Evolutionary conservation across 2,329 filamentous ascomycete genomes (phyloP).

Genomic region (Aplosporella prunicola): DNA sequence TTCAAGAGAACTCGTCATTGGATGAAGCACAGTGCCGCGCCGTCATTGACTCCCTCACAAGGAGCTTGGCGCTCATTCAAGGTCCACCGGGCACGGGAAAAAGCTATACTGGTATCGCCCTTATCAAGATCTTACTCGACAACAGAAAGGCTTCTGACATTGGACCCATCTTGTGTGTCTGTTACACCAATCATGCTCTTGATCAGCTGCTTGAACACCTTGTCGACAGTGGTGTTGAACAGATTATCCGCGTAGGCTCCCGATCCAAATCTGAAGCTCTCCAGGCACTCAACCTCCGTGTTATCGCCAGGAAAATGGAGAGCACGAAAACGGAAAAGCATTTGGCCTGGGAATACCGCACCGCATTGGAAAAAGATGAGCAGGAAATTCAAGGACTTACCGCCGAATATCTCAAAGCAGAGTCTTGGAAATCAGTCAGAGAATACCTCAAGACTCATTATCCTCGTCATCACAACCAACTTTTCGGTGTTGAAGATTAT

Average conservation of each 20-base stretch:
- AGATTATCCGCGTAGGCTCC: constrained; percentile 54
- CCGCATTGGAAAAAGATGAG: constrained; percentile 14
- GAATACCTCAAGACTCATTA: not conserved
- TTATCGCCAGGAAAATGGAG: constrained; percentile 11
- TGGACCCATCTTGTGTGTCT: constrained; percentile 38
- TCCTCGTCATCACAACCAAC: not conserved
- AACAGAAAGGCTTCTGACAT: constrained; percentile 25
- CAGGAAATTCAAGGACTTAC: constrained; percentile 14
- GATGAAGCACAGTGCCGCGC: constrained; percentile 44
- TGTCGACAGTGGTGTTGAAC: constrained; percentile 35
- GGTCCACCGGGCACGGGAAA: constrained; percentile 66
- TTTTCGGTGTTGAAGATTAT: too few species aligned
- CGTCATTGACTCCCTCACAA: constrained; percentile 44
- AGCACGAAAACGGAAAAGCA: constrained; percentile 34
- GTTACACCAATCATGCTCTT: constrained; percentile 46
- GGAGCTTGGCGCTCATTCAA: constrained; percentile 53
- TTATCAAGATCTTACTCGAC: constrained; percentile 49
- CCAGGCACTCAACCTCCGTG: constrained; percentile 41
- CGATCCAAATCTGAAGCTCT: constrained; percentile 48
- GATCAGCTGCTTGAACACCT: constrained; percentile 54
- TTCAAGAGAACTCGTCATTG: constrained; percentile 25
- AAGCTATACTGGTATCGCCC: constrained; percentile 48
- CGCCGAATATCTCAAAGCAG: not conserved
- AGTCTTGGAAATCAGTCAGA: constrained; percentile 4
- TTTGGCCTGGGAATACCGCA: constrained; percentile 19